Conservation (phyloP, 2,329 filamentous ascomycete species). For the Chrysoporthe cubensis region DNA sequence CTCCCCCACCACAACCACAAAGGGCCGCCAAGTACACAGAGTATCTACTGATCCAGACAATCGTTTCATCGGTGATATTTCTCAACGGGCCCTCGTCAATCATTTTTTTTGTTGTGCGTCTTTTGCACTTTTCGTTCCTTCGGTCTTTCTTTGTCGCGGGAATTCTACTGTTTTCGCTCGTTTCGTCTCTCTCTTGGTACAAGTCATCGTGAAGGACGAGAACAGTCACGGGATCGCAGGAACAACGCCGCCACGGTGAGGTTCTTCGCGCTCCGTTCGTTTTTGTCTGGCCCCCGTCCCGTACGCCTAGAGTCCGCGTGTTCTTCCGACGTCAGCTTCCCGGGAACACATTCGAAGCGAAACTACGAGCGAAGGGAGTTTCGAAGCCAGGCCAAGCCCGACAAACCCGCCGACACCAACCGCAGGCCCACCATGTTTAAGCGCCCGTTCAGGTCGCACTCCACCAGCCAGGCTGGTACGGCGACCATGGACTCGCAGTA, state of each 20-base stretch:
- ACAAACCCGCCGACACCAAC: constrained; percentile 19
- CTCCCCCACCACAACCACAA: constrained; percentile 55
- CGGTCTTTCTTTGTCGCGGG: constrained; percentile 40
- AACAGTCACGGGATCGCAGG: constrained; percentile 22
- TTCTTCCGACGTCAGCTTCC: constrained; percentile 26
- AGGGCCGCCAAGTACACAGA: constrained; percentile 63
- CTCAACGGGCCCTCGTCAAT: constrained; percentile 60
- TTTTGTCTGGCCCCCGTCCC: constrained; percentile 35
- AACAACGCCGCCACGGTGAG: constrained; percentile 29
- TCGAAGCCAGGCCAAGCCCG: constrained; percentile 23
- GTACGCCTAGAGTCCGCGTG: constrained; percentile 39
- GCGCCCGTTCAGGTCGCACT: constrained; percentile 82
- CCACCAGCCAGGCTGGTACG: constrained; percentile 48
- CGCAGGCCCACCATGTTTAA: constrained; percentile 76
- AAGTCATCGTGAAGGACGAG: constrained; percentile 32
- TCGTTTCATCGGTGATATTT: constrained; percentile 44
- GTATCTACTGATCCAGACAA: constrained; percentile 55
- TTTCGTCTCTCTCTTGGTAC: constrained; percentile 48
- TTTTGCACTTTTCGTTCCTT: constrained; percentile 41
- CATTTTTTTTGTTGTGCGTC: constrained; percentile 39
- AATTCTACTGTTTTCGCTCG: constrained; percentile 46
- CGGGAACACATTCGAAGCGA: constrained; percentile 23
- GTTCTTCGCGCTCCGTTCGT: constrained; percentile 42
- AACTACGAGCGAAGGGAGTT: constrained; percentile 24
- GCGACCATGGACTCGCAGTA: constrained; percentile 41